Conservation (phyloP, 805 yeast species). For the Yarrowia sp. region DNA sequence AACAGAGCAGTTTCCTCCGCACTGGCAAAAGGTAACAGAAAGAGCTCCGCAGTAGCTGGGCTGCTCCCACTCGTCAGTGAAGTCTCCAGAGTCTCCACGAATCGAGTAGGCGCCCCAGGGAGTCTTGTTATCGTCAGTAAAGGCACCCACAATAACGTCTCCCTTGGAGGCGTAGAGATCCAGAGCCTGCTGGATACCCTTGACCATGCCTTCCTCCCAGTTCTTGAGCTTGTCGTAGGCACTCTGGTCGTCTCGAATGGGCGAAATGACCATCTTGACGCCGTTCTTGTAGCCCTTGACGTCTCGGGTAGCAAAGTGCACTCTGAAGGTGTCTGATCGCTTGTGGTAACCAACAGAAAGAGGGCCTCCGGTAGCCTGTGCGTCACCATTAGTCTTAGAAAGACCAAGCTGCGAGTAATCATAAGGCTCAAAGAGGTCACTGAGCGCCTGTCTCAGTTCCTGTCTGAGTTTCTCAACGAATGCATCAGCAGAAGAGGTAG, state of each 20-base stretch:
- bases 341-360: constrained; percentile 28
- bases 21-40: constrained; percentile 14
- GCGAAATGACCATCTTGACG: constrained; percentile 26
- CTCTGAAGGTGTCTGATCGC: constrained; percentile 23
- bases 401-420: constrained; percentile 26
- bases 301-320: constrained; percentile 18
- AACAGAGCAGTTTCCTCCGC: constrained; percentile 15
- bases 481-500: constrained; percentile 1
- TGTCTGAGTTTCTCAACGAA: constrained; percentile 8
- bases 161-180: constrained; percentile 28
- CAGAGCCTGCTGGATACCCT: constrained; percentile 28
- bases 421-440: constrained; percentile 15
- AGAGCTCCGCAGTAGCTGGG: constrained; percentile 22
- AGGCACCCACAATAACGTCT: constrained; percentile 22
- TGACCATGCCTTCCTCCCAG: constrained; percentile 16
- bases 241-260: constrained; percentile 4
- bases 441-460: constrained; percentile 11
- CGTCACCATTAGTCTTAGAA: constrained; percentile 12
- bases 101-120: constrained; percentile 31
- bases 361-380: constrained; percentile 24
- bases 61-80: constrained; percentile 31
- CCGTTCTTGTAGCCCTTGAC: constrained; percentile 19
- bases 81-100: constrained; percentile 14
- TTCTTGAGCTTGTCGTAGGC: constrained; percentile 15
- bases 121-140: constrained; percentile 18